phyloP scores from a whole-genome alignment of 345 rosid species.

The Eucalyptus dawsonii region DNA sequence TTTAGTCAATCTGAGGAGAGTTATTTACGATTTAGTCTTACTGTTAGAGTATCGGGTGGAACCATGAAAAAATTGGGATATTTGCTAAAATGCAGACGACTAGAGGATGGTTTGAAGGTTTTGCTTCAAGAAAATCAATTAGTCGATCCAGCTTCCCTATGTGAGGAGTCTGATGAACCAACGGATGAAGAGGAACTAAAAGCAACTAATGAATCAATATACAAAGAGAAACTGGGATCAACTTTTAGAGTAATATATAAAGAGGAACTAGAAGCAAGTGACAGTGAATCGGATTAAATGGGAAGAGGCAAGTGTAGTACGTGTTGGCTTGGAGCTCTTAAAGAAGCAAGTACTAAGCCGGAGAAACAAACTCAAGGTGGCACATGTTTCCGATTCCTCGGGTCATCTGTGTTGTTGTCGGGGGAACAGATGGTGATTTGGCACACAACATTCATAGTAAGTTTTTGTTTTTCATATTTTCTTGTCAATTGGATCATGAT shows the following conservation, averaged over 20 bases:
- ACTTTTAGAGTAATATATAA: fast-evolving
- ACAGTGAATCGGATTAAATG: background rate
- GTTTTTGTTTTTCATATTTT: background rate
- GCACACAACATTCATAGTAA: background rate
- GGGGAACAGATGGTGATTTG: background rate
- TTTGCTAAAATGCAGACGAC: fast-evolving
- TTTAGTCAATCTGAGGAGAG: background rate
- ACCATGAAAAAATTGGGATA: background rate
- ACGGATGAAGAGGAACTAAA: too few species aligned
- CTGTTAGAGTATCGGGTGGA: fast-evolving
- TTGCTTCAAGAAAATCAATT: background rate
- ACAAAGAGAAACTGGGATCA: too few species aligned
- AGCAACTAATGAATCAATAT: too few species aligned
- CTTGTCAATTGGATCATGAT: background rate
- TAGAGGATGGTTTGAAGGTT: background rate
- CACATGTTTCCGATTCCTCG: background rate
- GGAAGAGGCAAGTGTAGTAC: background rate
- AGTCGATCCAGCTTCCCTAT: fast-evolving
- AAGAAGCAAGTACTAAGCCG: background rate
- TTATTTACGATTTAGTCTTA: background rate
- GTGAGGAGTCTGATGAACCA: background rate
- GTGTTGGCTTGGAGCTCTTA: background rate
- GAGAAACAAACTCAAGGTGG: background rate
- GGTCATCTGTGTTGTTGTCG: too few species aligned
- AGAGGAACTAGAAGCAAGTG: background rate